A percentile compares a stretch with the other conserved stretches of the same genome.
Evolutionary conservation across 148 eudicot species (phyloP).

Genomic region (Chenopodium formosanum): DNA sequence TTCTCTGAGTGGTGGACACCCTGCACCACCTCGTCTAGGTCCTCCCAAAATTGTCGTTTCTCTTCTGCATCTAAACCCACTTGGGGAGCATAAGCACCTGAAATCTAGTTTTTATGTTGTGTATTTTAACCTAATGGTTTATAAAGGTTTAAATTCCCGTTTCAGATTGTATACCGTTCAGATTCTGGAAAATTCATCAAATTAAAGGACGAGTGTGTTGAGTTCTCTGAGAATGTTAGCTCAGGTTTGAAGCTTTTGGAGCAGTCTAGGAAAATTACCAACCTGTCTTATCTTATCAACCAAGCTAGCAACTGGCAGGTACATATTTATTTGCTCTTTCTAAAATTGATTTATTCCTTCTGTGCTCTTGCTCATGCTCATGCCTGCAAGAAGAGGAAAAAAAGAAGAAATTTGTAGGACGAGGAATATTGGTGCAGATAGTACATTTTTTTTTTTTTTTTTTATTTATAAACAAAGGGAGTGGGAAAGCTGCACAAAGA

Average conservation of each 20-base stretch:
- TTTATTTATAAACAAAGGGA: too few species aligned
- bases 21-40: too few species aligned
- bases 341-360: not conserved
- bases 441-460: too few species aligned
- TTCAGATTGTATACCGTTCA: conserved; percentile 71
- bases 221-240: conserved; percentile 39
- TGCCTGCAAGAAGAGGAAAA: not conserved
- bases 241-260: conserved; percentile 30
- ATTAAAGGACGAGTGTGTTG: conserved; percentile 66
- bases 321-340: conserved; percentile 5
- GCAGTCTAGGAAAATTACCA: conserved; percentile 11
- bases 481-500: too few species aligned
- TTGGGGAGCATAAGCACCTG: too few species aligned
- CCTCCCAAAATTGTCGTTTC: too few species aligned
- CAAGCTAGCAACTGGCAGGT: conserved; percentile 83
- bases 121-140: too few species aligned
- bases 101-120: too few species aligned
- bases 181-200: conserved; percentile 65
- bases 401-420: not conserved
- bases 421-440: too few species aligned
- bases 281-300: conserved; percentile 29
- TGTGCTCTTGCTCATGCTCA: not conserved
- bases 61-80: too few species aligned
- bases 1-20: too few species aligned
- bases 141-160: conserved; percentile 3